Conservation (phyloP, 1,139 yeast species). For the Blastobotrys niveus region DNA sequence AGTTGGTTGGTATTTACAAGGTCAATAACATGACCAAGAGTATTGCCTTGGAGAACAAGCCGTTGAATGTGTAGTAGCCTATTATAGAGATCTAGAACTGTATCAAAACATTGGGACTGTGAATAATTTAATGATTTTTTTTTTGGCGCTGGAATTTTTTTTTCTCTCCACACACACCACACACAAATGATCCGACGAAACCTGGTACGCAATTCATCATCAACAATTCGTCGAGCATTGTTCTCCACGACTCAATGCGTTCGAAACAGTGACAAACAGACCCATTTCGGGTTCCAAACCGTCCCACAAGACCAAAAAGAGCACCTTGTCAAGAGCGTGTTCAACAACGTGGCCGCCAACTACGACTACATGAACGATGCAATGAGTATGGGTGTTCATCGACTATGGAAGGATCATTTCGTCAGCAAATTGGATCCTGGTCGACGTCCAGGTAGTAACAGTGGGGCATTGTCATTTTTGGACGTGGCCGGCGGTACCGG, state of each 20-base stretch:
- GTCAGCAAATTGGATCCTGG: constrained; percentile 90
- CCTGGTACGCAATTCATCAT: too few relatives aligned
- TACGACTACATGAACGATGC: constrained; percentile 98
- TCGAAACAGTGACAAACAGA: constrained; percentile 27
- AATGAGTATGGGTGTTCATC: constrained; percentile 92
- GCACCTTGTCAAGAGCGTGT: constrained; percentile 75
- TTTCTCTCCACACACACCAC: too few relatives aligned
- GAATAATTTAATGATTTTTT: not conserved
- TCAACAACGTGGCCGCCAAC: constrained; percentile 88
- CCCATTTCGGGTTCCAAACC: constrained; percentile 89
- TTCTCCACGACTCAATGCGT: too few relatives aligned
- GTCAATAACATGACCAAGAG: constrained; percentile 86
- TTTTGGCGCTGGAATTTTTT: not conserved
- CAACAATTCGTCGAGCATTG: too few relatives aligned
- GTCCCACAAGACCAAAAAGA: constrained; percentile 81
- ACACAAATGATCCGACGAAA: too few relatives aligned
- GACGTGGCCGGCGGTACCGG: constrained; percentile 99
- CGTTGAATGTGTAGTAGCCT: constrained; percentile 34
- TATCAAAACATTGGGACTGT: not conserved
- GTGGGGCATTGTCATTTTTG: constrained; percentile 79
- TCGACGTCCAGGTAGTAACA: constrained; percentile 76
- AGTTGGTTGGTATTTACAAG: constrained; percentile 92
- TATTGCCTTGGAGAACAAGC: constrained; percentile 62
- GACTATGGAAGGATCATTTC: constrained; percentile 91
- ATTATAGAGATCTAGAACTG: not conserved